Percentiles rank a stretch among this genome's conserved stretches.
These are phyloP conservation scores for Cladosporium sp. DNA, from an alignment of 2,329 filamentous ascomycete species.

Conservation along the genomic window DNA sequence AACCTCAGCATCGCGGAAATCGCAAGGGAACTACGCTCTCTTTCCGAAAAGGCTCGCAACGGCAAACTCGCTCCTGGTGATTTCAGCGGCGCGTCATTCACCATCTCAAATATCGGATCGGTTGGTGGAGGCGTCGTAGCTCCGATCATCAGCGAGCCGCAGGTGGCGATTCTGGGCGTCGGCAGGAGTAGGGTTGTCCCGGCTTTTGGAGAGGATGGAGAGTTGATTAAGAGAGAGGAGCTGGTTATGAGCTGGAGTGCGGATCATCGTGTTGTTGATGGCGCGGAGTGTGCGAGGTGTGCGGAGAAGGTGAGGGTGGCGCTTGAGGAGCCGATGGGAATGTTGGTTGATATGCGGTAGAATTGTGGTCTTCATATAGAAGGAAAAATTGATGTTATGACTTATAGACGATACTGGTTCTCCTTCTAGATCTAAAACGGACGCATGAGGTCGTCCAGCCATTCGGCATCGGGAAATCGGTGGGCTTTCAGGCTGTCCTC, in stretches of 20 bases:
- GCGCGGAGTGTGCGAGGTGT: slow-evolving; percentile 87
- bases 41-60: slow-evolving; percentile 67
- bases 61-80: slow-evolving; percentile 72
- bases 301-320: slow-evolving; percentile 72
- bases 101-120: slow-evolving; percentile 92
- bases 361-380: background rate
- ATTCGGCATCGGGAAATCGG: no score
- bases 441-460: no score
- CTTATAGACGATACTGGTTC: background rate
- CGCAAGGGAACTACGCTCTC: slow-evolving; percentile 66
- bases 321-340: slow-evolving; percentile 79
- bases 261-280: slow-evolving; percentile 90
- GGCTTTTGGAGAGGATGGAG: slow-evolving; percentile 57
- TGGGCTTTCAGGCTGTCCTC: no score
- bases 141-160: slow-evolving; percentile 83
- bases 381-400: background rate
- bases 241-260: slow-evolving; percentile 95
- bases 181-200: slow-evolving; percentile 77
- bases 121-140: slow-evolving; percentile 89
- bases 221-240: slow-evolving; percentile 69
- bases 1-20: slow-evolving; percentile 71
- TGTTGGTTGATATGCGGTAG: slow-evolving; percentile 76
- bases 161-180: slow-evolving; percentile 87
- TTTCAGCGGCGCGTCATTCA: slow-evolving; percentile 83
- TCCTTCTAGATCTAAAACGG: no score